Base-by-base conservation (phyloP, 306 rosid genomes). In the Malus orientalis region DNA sequence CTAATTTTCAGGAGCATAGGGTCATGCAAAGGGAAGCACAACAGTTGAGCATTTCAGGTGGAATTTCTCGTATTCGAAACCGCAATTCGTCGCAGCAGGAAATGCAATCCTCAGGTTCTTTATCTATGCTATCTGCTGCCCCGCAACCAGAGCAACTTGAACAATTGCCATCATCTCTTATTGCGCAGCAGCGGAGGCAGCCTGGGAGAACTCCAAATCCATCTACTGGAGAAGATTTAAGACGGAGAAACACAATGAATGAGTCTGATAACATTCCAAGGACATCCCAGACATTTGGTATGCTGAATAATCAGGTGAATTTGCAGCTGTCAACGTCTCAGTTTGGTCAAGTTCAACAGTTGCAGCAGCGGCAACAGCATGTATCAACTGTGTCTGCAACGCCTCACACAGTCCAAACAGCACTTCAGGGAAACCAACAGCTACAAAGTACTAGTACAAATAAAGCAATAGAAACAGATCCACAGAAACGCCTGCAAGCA, bases 401-500 rank as follows among this genome's bases (percentile, higher is more conserved):
- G n/a, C 78, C 91, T 64, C 89, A 71, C 74, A 70, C 67, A 65
- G 84, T 66, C 70, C 91, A 89, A 71, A 88, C 86, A 79, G 98
- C 69, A 80, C 81, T 77, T 69, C 76, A 74, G 74, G 97, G 83
- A 70, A 87, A 81, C 76, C 91, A 91, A 76, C 87, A 76, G 57
- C 67, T 61, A 67, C 77, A 78, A 20, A 87, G 80, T 71, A 65
- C 74, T 49, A 70, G 70, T 72, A 22, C 79, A 60, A 88, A 78
- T 78, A 91, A 83, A 64, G 94, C 86, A 22, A 76, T 89, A 19
- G 97, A 90, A 45, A 78, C 87, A 3, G 99, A 90, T 90, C 92
- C 97, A 2, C 96, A 93, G 86, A 88, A 88, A 70, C 96, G 97
- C 53, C 80, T 95, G 33, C 98, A 95, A 82, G 99, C 99, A 18